phyloP scores from a whole-genome alignment of 441 rosid genomes.

The Populus trichocarpa region DNA sequence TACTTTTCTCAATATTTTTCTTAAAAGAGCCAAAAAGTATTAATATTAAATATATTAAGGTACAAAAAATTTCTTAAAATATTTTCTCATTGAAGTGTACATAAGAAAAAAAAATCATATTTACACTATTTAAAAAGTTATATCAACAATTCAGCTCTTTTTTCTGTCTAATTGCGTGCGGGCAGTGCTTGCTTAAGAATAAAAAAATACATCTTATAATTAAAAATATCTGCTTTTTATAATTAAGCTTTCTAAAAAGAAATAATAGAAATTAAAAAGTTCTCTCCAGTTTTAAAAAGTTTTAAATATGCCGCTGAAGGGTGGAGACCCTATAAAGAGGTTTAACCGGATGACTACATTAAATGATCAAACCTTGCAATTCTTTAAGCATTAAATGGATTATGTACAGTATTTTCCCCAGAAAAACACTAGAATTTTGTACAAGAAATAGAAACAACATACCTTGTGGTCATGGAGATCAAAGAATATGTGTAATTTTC shows the following conservation, averaged over 20 bases:
- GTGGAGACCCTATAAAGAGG: neutral
- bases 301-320: neutral
- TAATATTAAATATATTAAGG: too few species aligned
- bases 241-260: neutral
- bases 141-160: too few species aligned
- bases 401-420: neutral
- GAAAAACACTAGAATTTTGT: conserved; percentile 2
- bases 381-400: conserved; percentile 1
- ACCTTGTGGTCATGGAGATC: conserved; percentile 6
- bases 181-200: too few species aligned
- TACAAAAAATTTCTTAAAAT: too few species aligned
- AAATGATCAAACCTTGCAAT: neutral
- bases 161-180: too few species aligned
- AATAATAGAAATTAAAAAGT: neutral
- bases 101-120: too few species aligned
- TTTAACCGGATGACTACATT: neutral
- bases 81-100: too few species aligned
- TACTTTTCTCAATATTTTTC: too few species aligned
- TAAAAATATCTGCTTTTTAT: too few species aligned
- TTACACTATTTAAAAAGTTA: too few species aligned
- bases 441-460: conserved; percentile 18
- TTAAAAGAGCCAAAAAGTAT: too few species aligned
- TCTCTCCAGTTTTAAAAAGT: neutral
- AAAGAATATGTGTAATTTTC: conserved; percentile 21
- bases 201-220: too few species aligned